These are phyloP conservation scores for Aspergillaceae sp. DNA, from an alignment of 2,329 filamentous ascomycete genomes.

Conservation along the genomic window DNA sequence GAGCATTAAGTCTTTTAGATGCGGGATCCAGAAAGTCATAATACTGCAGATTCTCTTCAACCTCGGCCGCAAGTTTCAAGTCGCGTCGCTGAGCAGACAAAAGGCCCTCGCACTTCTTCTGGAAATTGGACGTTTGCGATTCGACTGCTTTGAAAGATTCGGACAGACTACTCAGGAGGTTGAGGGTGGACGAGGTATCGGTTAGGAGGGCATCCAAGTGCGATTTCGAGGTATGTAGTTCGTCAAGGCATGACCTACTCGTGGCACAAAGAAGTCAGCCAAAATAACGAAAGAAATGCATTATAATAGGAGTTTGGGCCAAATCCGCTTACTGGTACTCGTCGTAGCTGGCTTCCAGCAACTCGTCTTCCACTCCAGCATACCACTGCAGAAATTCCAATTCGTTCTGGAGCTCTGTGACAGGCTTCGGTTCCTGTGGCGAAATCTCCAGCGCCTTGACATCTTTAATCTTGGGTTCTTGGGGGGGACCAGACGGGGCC, in stretches of 20 bases:
- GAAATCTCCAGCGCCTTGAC: slow-evolving; percentile 9
- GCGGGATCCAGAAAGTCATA: slow-evolving; percentile 90
- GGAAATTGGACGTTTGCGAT: slow-evolving; percentile 83
- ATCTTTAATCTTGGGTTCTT: slow-evolving; percentile 18
- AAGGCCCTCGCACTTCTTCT: slow-evolving; percentile 82
- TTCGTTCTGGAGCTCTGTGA: slow-evolving; percentile 45
- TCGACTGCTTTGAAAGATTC: slow-evolving; percentile 83
- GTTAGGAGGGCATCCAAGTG: slow-evolving; percentile 72
- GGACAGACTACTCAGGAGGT: slow-evolving; percentile 68
- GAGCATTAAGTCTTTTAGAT: slow-evolving; percentile 81
- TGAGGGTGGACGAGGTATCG: slow-evolving; percentile 67
- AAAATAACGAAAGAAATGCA: slow-evolving; percentile 1
- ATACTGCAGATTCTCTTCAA: slow-evolving; percentile 85
- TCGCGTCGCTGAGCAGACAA: slow-evolving; percentile 73
- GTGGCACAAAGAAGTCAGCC: not conserved
- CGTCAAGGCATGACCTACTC: slow-evolving; percentile 64
- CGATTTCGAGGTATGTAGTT: slow-evolving; percentile 68
- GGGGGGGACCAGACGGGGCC: slow-evolving; percentile 26
- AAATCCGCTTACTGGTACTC: slow-evolving; percentile 61
- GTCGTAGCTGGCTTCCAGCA: slow-evolving; percentile 75
- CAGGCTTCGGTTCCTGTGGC: slow-evolving; percentile 7
- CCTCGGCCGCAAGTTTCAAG: slow-evolving; percentile 68
- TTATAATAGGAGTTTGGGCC: not conserved
- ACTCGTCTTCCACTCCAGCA: slow-evolving; percentile 51
- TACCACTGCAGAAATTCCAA: slow-evolving; percentile 54